Evolutionary conservation across 2,329 filamentous ascomycete species (phyloP), one percentile per base, ranked within the genome.

Genomic region (Fusarium sp.): DNA sequence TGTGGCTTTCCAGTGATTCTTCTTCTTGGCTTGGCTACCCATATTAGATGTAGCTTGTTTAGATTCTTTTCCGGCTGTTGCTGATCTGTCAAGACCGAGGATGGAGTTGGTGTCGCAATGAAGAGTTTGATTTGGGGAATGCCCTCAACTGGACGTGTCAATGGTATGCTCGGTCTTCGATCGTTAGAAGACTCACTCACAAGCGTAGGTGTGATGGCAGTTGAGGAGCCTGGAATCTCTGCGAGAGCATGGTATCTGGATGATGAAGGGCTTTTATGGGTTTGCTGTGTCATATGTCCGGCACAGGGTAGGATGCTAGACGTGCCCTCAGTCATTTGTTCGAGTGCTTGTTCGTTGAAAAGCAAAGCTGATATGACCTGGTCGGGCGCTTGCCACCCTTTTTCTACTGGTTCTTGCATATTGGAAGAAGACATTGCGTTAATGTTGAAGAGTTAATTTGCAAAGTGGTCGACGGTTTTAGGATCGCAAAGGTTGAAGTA

Each of bases 91-190:
- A 29, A 39, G 31, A 29, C 35, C 31, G 21, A 31, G n/a, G 43
- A 36, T 31, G 21, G 31, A 18, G 33, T 31, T n/a, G 47, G 62
- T 7, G 48, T 63, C 43, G 65, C 25, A 35, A 61, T 20, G 20
- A 37, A 46, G 20, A 69, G 53, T 43, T 52, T 69, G 52, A 67
- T 46, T 40, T 59, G 66, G 5, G 61, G 66, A 21, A 43, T 31
- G 25, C 42, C 45, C 18, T 41, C 29, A 25, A 27, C n/a, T 41
- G 49, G 35, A 15, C n/a, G 31, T 27, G 37, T 55, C n/a, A 69
- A 45, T 35, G 20, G 13, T 48, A 69, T 63, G 53, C 52, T 56
- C n/a, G 47, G 51, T 53, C 57, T 66, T 39, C 60, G 48, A 20
- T 46, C 17, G 15, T 15, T n/a, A 37, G n/a, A 21, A 13, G 11